These are phyloP conservation scores for Helicocarpus griseus DNA, from an alignment of 2,329 filamentous ascomycete genomes.

Conservation along the genomic window DNA sequence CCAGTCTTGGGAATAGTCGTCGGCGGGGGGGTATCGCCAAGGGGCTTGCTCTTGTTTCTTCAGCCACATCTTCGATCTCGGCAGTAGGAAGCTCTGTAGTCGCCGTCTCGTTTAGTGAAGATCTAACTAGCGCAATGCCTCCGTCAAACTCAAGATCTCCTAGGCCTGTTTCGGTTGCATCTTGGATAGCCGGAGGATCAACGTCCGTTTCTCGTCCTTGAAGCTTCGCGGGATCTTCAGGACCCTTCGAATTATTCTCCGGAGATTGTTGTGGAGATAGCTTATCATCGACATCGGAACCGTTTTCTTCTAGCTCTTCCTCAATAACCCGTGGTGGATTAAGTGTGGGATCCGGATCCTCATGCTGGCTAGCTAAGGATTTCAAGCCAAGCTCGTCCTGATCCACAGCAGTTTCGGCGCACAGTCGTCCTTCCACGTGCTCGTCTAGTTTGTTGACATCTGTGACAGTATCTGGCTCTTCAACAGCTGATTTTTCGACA, in stretches of 20 bases:
- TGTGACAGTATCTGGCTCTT: background rate
- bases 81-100: conserved; percentile 8
- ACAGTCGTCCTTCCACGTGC: background rate
- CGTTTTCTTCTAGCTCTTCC: background rate
- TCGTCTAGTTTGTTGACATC: background rate
- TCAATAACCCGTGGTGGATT: background rate
- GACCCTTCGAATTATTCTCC: background rate
- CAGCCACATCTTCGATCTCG: conserved; percentile 19
- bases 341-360: background rate
- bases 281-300: background rate
- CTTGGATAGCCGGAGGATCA: background rate
- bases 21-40: conserved; percentile 27
- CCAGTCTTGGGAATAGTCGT: conserved; percentile 23
- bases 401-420: background rate
- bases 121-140: background rate
- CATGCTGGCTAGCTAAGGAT: background rate
- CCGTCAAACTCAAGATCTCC: background rate
- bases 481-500: background rate
- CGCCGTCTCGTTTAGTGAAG: background rate
- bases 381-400: background rate
- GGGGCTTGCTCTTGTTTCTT: conserved; percentile 22
- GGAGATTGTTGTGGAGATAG: background rate
- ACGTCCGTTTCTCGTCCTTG: background rate
- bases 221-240: background rate
- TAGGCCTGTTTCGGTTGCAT: background rate